Evolutionary conservation across 495 filamentous ascomycete species (phyloP).

Genomic region (Annulohypoxylon stygium): DNA sequence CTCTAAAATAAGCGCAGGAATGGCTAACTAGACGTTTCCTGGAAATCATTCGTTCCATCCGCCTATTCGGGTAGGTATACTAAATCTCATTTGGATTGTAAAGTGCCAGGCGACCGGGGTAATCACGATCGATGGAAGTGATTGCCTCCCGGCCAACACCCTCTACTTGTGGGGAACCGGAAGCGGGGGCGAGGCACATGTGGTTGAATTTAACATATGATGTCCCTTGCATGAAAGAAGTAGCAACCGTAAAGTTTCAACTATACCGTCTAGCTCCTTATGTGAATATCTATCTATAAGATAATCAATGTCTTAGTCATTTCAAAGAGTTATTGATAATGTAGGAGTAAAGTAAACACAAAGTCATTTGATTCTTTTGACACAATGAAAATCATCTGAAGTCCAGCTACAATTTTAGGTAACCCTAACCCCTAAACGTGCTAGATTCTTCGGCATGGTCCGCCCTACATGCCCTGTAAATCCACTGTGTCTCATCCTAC

Average conservation of each 20-base stretch:
- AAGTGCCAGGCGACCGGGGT: background rate
- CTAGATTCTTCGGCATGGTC: background rate
- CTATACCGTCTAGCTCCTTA: background rate
- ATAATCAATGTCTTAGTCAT: background rate
- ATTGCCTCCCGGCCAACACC: background rate
- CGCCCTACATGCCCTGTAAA: background rate
- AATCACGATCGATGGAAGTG: background rate
- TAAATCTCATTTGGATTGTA: background rate
- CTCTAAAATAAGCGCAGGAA: slow-evolving; percentile 6
- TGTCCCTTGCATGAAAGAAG: background rate
- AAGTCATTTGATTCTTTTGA: background rate
- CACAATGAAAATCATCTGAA: no score
- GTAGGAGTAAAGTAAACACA: background rate
- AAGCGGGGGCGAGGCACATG: background rate
- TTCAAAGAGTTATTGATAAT: background rate
- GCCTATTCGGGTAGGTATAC: background rate
- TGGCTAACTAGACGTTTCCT: background rate
- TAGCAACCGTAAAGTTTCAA: background rate
- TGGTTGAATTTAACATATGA: background rate
- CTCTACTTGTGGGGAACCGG: background rate
- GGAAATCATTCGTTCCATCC: background rate
- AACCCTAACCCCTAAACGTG: background rate
- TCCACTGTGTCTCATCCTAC: background rate
- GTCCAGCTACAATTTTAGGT: background rate
- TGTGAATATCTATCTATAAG: background rate